These are phyloP conservation scores for Clavispora santaluciae DNA, from an alignment of 805 yeast species.

Conservation along the genomic window DNA sequence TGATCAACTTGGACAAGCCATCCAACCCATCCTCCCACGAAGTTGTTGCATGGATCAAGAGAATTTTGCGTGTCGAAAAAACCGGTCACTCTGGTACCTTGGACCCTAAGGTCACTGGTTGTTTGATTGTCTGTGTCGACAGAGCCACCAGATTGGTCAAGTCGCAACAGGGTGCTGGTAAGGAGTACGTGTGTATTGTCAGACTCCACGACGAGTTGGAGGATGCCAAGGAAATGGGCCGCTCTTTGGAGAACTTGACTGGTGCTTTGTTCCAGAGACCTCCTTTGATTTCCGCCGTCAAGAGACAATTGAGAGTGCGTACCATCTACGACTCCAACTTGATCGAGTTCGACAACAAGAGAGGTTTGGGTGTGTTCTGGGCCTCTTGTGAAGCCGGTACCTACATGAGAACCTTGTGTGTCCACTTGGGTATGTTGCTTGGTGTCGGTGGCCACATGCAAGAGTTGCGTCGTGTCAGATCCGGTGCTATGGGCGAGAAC, in stretches of 20 bases:
- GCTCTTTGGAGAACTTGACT: constrained; percentile 87
- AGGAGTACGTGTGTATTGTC: constrained; percentile 97
- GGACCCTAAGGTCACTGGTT: constrained; percentile 98
- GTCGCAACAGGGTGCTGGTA: constrained; percentile 99
- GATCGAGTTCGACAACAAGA: constrained; percentile 93
- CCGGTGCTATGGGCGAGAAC: constrained; percentile 89
- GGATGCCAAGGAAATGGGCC: constrained; percentile 84
- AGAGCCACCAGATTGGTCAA: constrained; percentile 97
- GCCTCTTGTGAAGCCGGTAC: constrained; percentile 99
- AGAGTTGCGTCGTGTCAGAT: constrained; percentile 97
- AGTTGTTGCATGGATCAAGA: constrained; percentile 98
- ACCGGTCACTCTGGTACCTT: constrained; percentile 99
- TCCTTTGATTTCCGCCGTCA: constrained; percentile 97
- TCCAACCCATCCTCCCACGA: constrained; percentile 98
- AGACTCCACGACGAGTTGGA: constrained; percentile 91
- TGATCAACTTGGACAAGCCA: constrained; percentile 95
- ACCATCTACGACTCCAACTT: constrained; percentile 95
- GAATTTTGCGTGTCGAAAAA: constrained; percentile 91
- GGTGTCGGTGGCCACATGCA: constrained; percentile 99
- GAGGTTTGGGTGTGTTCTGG: constrained; percentile 98
- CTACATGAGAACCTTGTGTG: constrained; percentile 98
- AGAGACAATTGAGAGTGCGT: constrained; percentile 97
- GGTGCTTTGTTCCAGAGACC: constrained; percentile 99
- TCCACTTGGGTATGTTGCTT: constrained; percentile 94
- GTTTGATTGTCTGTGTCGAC: constrained; percentile 96